Base-by-base conservation (phyloP, 768 basidiomycete genomes). In the Xerocomellus dryophilus region DNA sequence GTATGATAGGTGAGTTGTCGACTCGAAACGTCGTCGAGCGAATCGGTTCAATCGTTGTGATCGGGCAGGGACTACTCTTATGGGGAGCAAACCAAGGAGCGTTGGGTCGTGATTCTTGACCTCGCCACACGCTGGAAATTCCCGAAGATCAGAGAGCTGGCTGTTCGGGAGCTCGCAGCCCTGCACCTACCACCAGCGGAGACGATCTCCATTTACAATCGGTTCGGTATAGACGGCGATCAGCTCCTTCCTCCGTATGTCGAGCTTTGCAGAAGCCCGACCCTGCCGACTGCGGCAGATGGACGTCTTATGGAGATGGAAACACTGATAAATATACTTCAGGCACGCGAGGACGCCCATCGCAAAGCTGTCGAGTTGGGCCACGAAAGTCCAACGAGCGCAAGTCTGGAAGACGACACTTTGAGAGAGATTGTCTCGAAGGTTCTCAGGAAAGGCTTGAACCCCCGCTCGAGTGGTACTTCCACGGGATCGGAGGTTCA, bases 81-180 rank as follows among this genome's bases (percentile, higher is more conserved):
- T 5, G 81, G 79, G 39, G 72, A 79, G 7, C 80, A 81, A 1
- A 57, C 68, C 2, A 68, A 78, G 0, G 73, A 76, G 0, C 76
- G 77, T 2, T 90, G 88, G 88, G 59, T 66, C 0, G 66, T 63
- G 0, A 82, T 90, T 51, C 73, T 90, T 2, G 66, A 60, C 8
- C 80, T 88, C 21, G 69, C 85, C 0, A 67, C 77, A 12, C 71
- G 73, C 12, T 90, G 85, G 85, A 44, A 60, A 0, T 88, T 88
- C 52, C 60, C 66, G 0, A 74, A 80, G 52, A 77, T 85, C 39
- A 80, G 67, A 51, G 70, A 59, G 46, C 78, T 74, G 5, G 83
- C 84, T 0, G 60, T 84, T 2, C 78, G 83, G 4, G 78, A 86
- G 59, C 70, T 87, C 0, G 79, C 81, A 51, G 73, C 73, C 54